Conservation (phyloP, 176 grass and related monocot genomes). For the Avena sativa region DNA sequence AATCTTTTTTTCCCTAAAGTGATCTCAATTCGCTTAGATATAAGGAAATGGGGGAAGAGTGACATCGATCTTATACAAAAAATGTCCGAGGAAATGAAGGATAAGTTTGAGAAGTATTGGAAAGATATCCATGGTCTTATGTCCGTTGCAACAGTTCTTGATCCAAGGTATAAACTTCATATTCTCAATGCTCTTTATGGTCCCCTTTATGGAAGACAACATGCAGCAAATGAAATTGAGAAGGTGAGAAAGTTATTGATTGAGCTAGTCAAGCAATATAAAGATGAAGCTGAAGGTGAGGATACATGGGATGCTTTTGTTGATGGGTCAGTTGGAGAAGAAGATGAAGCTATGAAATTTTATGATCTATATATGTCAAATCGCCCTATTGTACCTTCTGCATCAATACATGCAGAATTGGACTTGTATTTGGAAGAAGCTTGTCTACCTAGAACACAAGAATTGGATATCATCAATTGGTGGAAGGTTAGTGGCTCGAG, state of each 20-base stretch:
- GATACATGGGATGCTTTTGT: not conserved
- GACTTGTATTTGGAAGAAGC: constrained; percentile 1
- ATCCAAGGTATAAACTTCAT: too few relatives aligned
- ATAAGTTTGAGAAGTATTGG: too few relatives aligned
- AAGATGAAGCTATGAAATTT: not conserved
- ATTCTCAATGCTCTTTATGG: too few relatives aligned
- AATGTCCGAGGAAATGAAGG: too few relatives aligned
- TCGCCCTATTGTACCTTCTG: not conserved
- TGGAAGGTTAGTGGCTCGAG: too few relatives aligned
- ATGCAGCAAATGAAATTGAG: too few relatives aligned
- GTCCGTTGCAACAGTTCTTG: too few relatives aligned
- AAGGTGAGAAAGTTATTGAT: too few relatives aligned
- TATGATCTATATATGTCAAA: not conserved
- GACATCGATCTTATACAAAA: too few relatives aligned
- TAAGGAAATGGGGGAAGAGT: not conserved
- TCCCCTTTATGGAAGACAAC: too few relatives aligned
- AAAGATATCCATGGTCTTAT: too few relatives aligned
- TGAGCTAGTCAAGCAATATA: not conserved
- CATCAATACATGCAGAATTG: not conserved
- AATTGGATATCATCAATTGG: too few relatives aligned
- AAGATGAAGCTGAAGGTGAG: not conserved
- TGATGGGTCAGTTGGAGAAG: not conserved
- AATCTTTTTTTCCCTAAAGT: constrained; percentile 36
- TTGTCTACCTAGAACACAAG: not conserved
- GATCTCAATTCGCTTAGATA: constrained; percentile 17